These are phyloP conservation scores for Pseudogymnoascus sp. DNA, from an alignment of 2,329 filamentous ascomycete species.

Conservation along the genomic window DNA sequence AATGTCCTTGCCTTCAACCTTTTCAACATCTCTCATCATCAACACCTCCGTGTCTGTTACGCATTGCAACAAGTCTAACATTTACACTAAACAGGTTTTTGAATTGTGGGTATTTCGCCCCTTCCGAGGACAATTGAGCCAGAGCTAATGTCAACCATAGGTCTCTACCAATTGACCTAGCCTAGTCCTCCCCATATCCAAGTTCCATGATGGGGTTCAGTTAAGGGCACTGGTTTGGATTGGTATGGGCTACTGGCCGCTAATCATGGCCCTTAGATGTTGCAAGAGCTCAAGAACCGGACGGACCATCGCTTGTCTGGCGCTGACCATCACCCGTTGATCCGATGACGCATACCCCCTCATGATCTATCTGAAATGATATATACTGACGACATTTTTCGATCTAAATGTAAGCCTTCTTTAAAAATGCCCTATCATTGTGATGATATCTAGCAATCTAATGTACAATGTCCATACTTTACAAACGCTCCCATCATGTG, in stretches of 20 bases:
- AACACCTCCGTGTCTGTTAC: not conserved
- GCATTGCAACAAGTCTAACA: not conserved
- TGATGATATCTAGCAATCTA: conserved; percentile 8
- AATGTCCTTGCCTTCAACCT: not conserved
- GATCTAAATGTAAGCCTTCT: not conserved
- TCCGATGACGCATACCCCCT: not conserved
- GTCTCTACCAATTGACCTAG: conserved; percentile 1
- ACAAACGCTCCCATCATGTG: conserved; percentile 1
- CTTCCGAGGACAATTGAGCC: conserved; percentile 1
- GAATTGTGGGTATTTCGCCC: conserved; percentile 5
- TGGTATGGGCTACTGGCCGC: not conserved
- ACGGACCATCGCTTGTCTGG: not conserved
- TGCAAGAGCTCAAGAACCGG: not conserved
- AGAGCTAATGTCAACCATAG: conserved; percentile 4
- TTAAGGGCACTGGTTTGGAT: not conserved
- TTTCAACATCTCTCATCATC: not conserved
- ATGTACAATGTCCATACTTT: not conserved
- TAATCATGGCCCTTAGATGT: not conserved
- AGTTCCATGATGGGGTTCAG: conserved; percentile 1
- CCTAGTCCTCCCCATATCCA: conserved; percentile 6
- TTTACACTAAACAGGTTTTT: not conserved
- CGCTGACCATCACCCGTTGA: not conserved
- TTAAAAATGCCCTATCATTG: conserved; percentile 3
- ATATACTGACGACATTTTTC: not conserved
- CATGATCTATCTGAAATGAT: conserved; percentile 2